Percentiles rank a stretch among this genome's conserved stretches.
phyloP scores from a whole-genome alignment of 331 rosid species.

The Cydonia oblonga region DNA sequence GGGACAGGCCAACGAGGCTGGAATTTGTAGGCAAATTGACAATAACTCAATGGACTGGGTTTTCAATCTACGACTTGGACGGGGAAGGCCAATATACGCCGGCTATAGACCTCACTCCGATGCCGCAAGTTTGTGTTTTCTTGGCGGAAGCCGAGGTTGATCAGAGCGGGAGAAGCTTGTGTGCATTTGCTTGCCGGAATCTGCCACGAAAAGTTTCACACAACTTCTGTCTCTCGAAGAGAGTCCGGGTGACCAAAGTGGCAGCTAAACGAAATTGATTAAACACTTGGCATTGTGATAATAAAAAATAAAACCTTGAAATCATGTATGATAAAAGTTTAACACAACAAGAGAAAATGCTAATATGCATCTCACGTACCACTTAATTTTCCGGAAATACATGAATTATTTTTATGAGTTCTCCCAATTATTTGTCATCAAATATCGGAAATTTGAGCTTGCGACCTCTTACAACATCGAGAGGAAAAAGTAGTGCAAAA shows the following conservation, averaged over 20 bases:
- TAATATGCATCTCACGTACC: too few species aligned
- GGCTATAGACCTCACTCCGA: conserved; percentile 87
- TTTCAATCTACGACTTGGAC: conserved; percentile 71
- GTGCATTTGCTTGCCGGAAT: conserved; percentile 81
- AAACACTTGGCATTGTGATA: neutral
- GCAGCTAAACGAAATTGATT: neutral
- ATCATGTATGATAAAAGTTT: too few species aligned
- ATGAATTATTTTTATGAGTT: too few species aligned
- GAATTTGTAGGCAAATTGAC: conserved; percentile 85
- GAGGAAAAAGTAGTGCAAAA: too few species aligned
- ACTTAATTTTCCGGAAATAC: too few species aligned
- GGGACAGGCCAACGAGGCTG: conserved; percentile 52
- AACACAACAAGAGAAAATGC: too few species aligned
- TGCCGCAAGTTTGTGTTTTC: conserved; percentile 85
- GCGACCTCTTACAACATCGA: too few species aligned
- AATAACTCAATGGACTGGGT: conserved; percentile 92
- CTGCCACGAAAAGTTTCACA: conserved; percentile 40
- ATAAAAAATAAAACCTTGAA: too few species aligned
- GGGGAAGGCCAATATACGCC: conserved; percentile 77
- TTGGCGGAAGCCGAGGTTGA: conserved; percentile 56
- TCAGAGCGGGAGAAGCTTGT: conserved; percentile 42
- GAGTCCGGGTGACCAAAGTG: neutral
- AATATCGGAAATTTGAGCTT: too few species aligned
- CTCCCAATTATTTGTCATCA: too few species aligned
- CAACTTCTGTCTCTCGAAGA: conserved; percentile 24